Evolutionary conservation across 2,329 filamentous ascomycete genomes (phyloP).

Genomic region (Coniella lustricola): DNA sequence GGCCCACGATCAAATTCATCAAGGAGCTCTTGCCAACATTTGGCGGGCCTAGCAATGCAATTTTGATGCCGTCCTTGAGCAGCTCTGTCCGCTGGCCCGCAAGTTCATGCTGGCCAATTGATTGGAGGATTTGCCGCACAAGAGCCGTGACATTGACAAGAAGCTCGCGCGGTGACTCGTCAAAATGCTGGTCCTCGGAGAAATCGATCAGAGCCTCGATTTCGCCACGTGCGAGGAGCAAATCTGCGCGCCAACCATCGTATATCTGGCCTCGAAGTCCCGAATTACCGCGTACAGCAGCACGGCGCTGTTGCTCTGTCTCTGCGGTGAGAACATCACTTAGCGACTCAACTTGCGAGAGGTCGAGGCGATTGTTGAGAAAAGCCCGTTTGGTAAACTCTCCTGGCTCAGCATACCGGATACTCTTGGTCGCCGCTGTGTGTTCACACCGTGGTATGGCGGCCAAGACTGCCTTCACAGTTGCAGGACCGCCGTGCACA

Average conservation of each 20-base stretch:
- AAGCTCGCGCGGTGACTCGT: slow-evolving; percentile 71
- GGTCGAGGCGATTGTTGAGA: slow-evolving; percentile 73
- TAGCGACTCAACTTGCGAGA: slow-evolving; percentile 72
- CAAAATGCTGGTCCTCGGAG: slow-evolving; percentile 93
- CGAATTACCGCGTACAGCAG: slow-evolving; percentile 73
- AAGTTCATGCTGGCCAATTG: slow-evolving; percentile 62
- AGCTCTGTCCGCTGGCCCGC: slow-evolving; percentile 80
- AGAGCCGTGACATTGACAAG: slow-evolving; percentile 61
- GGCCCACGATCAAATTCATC: slow-evolving; percentile 81
- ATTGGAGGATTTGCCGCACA: slow-evolving; percentile 51
- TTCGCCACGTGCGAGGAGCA: slow-evolving; percentile 80
- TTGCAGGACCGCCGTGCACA: slow-evolving; percentile 85
- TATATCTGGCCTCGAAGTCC: slow-evolving; percentile 67
- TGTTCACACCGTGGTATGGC: slow-evolving; percentile 53
- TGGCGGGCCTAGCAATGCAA: slow-evolving; percentile 82
- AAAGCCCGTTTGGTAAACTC: slow-evolving; percentile 95
- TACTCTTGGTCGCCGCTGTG: slow-evolving; percentile 24
- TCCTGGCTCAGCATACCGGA: slow-evolving; percentile 88
- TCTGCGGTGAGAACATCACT: slow-evolving; percentile 59
- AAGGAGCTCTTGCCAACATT: slow-evolving; percentile 94
- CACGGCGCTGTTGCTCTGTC: slow-evolving; percentile 86
- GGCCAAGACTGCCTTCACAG: slow-evolving; percentile 75
- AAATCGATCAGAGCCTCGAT: slow-evolving; percentile 96
- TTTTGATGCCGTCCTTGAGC: slow-evolving; percentile 73
- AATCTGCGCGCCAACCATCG: slow-evolving; percentile 69